Evolutionary conservation across 768 basidiomycete species (phyloP).

Genomic region (Hortiboletus campestris): DNA sequence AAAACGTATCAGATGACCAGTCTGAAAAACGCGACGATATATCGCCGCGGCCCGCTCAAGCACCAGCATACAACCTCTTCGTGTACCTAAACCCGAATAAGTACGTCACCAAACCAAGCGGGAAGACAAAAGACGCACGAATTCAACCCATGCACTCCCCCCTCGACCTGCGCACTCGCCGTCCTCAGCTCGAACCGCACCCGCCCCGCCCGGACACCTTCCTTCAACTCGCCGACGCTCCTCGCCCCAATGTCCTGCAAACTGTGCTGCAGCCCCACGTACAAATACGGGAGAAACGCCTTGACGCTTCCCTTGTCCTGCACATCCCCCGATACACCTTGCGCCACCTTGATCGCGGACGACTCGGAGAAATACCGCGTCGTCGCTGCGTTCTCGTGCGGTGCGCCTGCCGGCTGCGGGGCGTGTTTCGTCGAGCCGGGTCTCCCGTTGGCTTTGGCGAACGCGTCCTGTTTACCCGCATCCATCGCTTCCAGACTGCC

Average conservation of each 20-base stretch:
- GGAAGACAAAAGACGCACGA: constrained; percentile 58
- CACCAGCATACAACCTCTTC: constrained; percentile 52
- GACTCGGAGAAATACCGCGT: constrained; percentile 59
- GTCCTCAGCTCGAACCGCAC: constrained; percentile 93
- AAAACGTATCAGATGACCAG: background rate
- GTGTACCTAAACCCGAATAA: constrained; percentile 44
- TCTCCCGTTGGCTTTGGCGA: constrained; percentile 21
- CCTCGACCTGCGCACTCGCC: constrained; percentile 93
- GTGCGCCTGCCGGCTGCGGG: constrained; percentile 43
- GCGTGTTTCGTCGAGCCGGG: constrained; percentile 45
- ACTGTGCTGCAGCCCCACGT: constrained; percentile 86
- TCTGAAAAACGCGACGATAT: background rate
- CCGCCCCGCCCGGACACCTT: constrained; percentile 58
- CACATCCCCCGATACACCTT: constrained; percentile 95
- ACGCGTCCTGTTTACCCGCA: constrained; percentile 51
- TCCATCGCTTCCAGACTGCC: constrained; percentile 95
- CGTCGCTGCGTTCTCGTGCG: constrained; percentile 90
- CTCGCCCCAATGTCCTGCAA: constrained; percentile 89
- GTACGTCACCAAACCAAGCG: background rate
- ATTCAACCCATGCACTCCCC: constrained; percentile 93
- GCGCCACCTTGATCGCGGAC: constrained; percentile 92
- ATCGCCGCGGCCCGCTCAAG: constrained; percentile 22
- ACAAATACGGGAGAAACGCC: constrained; percentile 86
- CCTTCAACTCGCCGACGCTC: constrained; percentile 63
- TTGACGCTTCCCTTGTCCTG: constrained; percentile 95